These are phyloP conservation scores for Przewalskia tangutica DNA, from an alignment of 257 asterid species.

Conservation along the genomic window DNA sequence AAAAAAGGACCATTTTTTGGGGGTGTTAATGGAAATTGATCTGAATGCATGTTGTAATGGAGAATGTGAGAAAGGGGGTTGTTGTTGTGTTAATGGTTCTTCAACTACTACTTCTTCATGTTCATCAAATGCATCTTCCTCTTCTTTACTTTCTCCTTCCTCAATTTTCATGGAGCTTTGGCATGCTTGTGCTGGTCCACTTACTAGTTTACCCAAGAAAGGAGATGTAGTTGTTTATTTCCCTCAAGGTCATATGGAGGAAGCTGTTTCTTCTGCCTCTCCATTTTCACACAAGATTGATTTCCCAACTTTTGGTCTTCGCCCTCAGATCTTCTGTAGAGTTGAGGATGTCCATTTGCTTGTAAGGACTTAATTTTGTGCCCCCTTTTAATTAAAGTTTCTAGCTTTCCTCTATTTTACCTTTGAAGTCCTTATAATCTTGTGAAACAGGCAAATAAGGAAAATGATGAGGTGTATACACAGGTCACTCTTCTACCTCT, in stretches of 20 bases:
- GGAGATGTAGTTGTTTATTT: conserved; percentile 85
- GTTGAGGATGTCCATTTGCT: conserved; percentile 77
- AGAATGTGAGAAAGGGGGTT: conserved; percentile 50
- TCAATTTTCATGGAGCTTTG: conserved; percentile 78
- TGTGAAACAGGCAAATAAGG: conserved; percentile 73
- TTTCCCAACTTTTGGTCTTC: conserved; percentile 61
- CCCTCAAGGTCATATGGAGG: conserved; percentile 96
- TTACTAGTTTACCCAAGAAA: conserved; percentile 74
- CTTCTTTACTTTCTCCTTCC: conserved; percentile 24
- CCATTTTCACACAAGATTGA: conserved; percentile 78
- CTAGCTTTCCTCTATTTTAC: too few species aligned
- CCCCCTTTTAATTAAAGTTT: background rate
- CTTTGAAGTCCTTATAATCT: background rate
- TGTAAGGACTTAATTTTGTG: conserved; percentile 34
- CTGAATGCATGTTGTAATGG: conserved; percentile 58
- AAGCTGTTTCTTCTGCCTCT: conserved; percentile 45
- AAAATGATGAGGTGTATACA: conserved; percentile 94
- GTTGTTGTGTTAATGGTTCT: conserved; percentile 30
- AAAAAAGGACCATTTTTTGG: background rate
- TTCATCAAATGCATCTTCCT: conserved; percentile 55
- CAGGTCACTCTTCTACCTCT: conserved; percentile 78
- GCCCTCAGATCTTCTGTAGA: conserved; percentile 85
- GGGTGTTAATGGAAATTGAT: conserved; percentile 68
- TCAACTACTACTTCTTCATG: conserved; percentile 53
- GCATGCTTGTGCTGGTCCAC: conserved; percentile 98